Evolutionary conservation across 2,329 filamentous ascomycete genomes (phyloP), one percentile per base, ranked within the genome.

Genomic region (Thyridium curvatum): DNA sequence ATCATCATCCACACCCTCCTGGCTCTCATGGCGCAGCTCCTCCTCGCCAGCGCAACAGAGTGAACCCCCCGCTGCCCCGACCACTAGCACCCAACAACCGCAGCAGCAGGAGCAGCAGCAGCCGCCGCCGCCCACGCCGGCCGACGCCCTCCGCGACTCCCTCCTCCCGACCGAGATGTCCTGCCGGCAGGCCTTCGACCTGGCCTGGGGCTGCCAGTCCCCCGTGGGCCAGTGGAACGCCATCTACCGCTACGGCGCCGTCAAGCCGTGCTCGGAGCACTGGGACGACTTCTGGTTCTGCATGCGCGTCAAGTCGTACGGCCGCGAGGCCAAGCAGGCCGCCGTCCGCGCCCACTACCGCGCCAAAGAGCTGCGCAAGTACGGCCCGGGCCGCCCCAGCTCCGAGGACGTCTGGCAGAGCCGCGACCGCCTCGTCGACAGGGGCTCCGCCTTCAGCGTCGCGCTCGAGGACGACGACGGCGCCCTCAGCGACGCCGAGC

Each of bases 271-370:
- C 71, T 78, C 72, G 45, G 84, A 94, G 49, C 82, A 89, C 46
- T 96, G 91, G 89, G 77, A 83, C 44, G 86, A 95, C 61, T 97
- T 95, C 64, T 94, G 90, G 86, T 91, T 96, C 66, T 98, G 93
- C 71, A 96, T 97, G 90, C 82, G 86, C 47, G 82, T 81, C 30
- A 81, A 84, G 52, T 72, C 74, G 2, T 79, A 79, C 53, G 61
- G 71, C 1, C 73, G 77, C 17, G 64, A 71, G 32, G 17, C 35
- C 12, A 66, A 79, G 48, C 78, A 79, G 52, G 79, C 75, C 43
- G 70, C 72, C 50, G 73, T 94, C 40, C 69, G 71, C 43, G 77
- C 79, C 35, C 78, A 82, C 61, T 87, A 90, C 62, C 70, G 77
- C 46, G 70, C 75, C 47, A 84, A 82, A 60, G 72, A 77, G 53